Evolutionary conservation across 2,329 filamentous ascomycete species (phyloP).

Genomic region (Chaetomiaceae sp.): DNA sequence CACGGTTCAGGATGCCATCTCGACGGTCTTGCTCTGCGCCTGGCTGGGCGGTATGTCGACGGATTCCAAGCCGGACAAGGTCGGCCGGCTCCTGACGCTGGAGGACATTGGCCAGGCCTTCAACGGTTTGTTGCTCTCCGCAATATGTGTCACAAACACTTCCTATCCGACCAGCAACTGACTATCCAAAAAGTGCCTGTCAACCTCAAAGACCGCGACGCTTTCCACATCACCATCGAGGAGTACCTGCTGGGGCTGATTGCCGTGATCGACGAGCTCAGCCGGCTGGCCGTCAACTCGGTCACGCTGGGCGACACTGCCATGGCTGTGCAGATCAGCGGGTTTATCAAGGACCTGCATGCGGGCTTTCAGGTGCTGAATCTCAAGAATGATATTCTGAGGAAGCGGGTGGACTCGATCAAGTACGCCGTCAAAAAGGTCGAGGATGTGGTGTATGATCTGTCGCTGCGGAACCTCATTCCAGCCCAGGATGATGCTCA

Average conservation of each 20-base stretch:
- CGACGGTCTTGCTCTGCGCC: conserved; percentile 53
- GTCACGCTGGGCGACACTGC: conserved; percentile 87
- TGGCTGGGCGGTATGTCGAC: conserved; percentile 74
- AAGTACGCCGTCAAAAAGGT: conserved; percentile 98
- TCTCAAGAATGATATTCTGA: conserved; percentile 88
- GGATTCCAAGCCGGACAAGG: conserved; percentile 49
- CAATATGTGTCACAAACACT: neutral
- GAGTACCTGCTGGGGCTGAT: conserved; percentile 92
- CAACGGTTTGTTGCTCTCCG: conserved; percentile 50
- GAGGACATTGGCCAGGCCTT: conserved; percentile 80
- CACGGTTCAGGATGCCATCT: conserved; percentile 74
- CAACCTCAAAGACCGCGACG: conserved; percentile 83
- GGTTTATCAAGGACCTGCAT: conserved; percentile 92
- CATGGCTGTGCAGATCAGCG: conserved; percentile 80
- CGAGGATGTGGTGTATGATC: conserved; percentile 95
- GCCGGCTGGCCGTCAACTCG: conserved; percentile 86
- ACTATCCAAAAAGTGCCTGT: conserved; percentile 59
- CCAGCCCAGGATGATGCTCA: conserved; percentile 41
- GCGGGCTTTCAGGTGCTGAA: conserved; percentile 97
- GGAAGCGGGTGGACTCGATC: conserved; percentile 84
- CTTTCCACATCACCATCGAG: conserved; percentile 94
- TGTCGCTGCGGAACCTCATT: conserved; percentile 79
- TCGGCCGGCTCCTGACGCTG: conserved; percentile 72
- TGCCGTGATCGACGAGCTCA: conserved; percentile 81
- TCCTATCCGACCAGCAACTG: neutral